Base-by-base conservation (phyloP, 139 green algal species). In the Astrephomene gubernaculifera region DNA sequence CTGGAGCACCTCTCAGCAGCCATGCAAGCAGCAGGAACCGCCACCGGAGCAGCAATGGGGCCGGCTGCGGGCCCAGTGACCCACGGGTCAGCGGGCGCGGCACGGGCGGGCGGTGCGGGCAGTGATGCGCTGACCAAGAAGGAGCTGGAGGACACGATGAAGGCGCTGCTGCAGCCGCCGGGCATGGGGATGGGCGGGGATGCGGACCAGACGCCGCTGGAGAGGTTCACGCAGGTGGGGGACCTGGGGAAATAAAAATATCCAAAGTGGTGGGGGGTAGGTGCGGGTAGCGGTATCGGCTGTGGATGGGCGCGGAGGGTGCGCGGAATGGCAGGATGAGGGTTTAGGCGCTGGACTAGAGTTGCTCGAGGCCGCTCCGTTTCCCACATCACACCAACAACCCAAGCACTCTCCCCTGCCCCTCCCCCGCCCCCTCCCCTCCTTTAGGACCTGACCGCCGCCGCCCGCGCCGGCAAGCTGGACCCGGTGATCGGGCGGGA, bases 401-500 rank as follows among this genome's bases (percentile, higher is more conserved):
- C n/a, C n/a, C n/a, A n/a, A n/a, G n/a, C n/a, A n/a, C n/a, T n/a
- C n/a, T n/a, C n/a, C n/a, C n/a, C n/a, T n/a, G n/a, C n/a, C n/a
- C n/a, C 29, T 65, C 22, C 22, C 22, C 57, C 22, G 6, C 57
- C 14, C 22, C 65, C 33, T 8, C n/a, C 65, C 44, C 33, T 8
- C 65, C 65, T 6, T 29, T 43, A 83, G 61, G 79, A 76, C 63
- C 35, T 85, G 41, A 76, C 63, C 12, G 81, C 53, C 1, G 33
- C 69, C 9, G 81, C 81, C 29, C 68, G 45, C 68, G 95, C 93
- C 17, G 93, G 93, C 35, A 95, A 95, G 87, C 92, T 98, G n/a
- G 95, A 98, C 86, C 95, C 95, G 6, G 94, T 98, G 4, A 95
- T 97, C 27, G 95, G 95, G 7, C 86, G 95, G 22, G 95, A 97